Evolutionary conservation across 768 basidiomycete genomes (phyloP).

Genomic region (Panellus pusillus): DNA sequence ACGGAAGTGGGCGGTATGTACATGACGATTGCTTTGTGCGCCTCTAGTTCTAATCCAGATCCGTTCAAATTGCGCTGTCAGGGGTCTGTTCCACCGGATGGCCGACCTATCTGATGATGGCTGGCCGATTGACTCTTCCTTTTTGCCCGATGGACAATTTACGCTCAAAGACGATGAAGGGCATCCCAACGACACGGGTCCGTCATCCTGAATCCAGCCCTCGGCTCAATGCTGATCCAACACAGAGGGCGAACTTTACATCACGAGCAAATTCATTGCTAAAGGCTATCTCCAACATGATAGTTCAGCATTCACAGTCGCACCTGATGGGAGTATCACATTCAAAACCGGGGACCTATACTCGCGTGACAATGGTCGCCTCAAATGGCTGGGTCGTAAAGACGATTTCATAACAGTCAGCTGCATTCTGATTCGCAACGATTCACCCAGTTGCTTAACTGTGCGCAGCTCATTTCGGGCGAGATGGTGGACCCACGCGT

Average conservation of each 20-base stretch:
- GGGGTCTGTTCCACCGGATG: conserved; percentile 32
- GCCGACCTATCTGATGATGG: conserved; percentile 22
- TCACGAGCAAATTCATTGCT: conserved; percentile 29
- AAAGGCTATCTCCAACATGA: conserved; percentile 31
- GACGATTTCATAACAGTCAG: conserved; percentile 36
- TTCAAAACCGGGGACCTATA: conserved; percentile 37
- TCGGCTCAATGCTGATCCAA: background rate
- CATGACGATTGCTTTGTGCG: background rate
- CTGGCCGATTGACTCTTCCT: conserved; percentile 24
- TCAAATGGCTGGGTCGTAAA: conserved; percentile 35
- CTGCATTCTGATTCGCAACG: background rate
- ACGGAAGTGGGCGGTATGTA: conserved; percentile 34
- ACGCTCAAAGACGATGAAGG: conserved; percentile 28
- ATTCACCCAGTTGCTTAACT: background rate
- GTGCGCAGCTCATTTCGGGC: conserved; percentile 31
- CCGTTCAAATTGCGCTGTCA: conserved; percentile 4
- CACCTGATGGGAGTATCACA: conserved; percentile 27
- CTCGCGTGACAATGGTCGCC: conserved; percentile 19
- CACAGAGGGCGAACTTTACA: conserved; percentile 32
- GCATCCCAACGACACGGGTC: conserved; percentile 22
- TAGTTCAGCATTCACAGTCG: conserved; percentile 27
- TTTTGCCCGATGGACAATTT: conserved; percentile 28
- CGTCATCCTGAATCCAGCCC: background rate
- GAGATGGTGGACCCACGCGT: conserved; percentile 36
- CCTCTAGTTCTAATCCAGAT: background rate